Evolutionary conservation across 1,284 basidiomycete species (phyloP), one percentile per base, ranked within the genome.

Genomic region (Cutaneotrichosporon cyanovorans): DNA sequence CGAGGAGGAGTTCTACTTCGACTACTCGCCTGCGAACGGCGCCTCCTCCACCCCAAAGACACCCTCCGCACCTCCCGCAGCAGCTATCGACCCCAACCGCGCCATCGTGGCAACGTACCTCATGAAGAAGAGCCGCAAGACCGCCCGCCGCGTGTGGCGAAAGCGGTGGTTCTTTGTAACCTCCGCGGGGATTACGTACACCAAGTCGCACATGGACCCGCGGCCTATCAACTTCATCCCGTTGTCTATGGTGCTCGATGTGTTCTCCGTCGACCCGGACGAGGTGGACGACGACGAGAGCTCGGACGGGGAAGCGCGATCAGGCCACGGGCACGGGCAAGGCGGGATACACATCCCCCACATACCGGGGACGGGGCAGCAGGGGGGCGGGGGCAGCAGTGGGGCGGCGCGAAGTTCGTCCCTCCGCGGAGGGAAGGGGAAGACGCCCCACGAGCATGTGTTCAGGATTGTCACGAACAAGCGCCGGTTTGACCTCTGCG

Each of bases 381-480:
- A n/a, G n/a, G n/a, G n/a, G n/a, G n/a, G n/a, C n/a, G n/a, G n/a
- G n/a, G n/a, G n/a, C 6, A 31, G 35, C 12, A n/a, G n/a, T n/a
- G n/a, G n/a, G n/a, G 33, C 41, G 22, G 25, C 34, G 28, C 22
- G 42, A 7, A 19, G 35, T 16, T 2, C 42, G 25, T 44, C 42
- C 7, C 32, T 18, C 3, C 21, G 35, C 46, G 43, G 38, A 41
- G 23, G 21, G 9, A 19, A 37, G 18, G 15, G 31, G 8, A 32
- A 20, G 20, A 5, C n/a, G 11, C 6, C 21, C 16, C 16, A 23
- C 15, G 71, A 74, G 37, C 77, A 84, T 65, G 87, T 85, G 42
- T 96, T 98, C 80, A 90, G 95, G 73, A 85, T 98, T 52, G 86
- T 98, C 58, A 97, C 91, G 25, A 91, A 90, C 49, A 92, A 93